Conservation (phyloP, 805 yeast genomes). For the Trichomonascus vanleenenianus region DNA sequence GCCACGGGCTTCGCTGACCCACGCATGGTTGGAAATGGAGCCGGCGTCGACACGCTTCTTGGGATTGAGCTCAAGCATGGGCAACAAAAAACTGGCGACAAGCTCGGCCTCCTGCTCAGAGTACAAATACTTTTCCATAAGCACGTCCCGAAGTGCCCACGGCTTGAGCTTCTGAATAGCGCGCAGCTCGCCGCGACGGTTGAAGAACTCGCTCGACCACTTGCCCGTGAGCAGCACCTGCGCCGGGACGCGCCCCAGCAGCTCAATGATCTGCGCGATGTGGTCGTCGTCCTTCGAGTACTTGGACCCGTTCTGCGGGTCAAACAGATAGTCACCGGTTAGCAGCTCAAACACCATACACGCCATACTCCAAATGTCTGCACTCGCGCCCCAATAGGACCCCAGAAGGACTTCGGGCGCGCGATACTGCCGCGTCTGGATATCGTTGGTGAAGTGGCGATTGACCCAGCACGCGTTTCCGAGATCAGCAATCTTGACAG, state of each 20-base stretch:
- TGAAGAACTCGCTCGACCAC: slow-evolving; percentile 55
- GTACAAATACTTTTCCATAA: slow-evolving; percentile 79
- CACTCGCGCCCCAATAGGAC: slow-evolving; percentile 87
- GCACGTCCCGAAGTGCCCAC: slow-evolving; percentile 80
- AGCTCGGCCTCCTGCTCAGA: slow-evolving; percentile 59
- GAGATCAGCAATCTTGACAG: slow-evolving; percentile 84
- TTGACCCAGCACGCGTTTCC: slow-evolving; percentile 86
- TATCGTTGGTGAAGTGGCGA: slow-evolving; percentile 78
- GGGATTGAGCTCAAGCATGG: slow-evolving; percentile 80
- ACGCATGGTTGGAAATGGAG: slow-evolving; percentile 81
- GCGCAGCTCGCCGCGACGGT: slow-evolving; percentile 59
- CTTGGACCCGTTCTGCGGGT: slow-evolving; percentile 54
- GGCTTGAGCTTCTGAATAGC: slow-evolving; percentile 76
- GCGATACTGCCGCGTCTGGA: slow-evolving; percentile 88
- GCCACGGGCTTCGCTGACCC: slow-evolving; percentile 72
- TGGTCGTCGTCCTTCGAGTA: slow-evolving; percentile 93
- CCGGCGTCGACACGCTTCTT: slow-evolving; percentile 89
- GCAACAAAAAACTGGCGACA: slow-evolving; percentile 67
- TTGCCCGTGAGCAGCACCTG: slow-evolving; percentile 51
- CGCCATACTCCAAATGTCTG: slow-evolving; percentile 95
- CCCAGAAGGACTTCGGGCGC: slow-evolving; percentile 84
- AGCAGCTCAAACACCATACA: slow-evolving; percentile 83
- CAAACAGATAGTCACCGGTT: slow-evolving; percentile 92
- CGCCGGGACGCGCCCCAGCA: slow-evolving; percentile 62
- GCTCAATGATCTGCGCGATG: slow-evolving; percentile 87